Conservation (phyloP, 78 protist species). For the Dictyostelium firmibasis region DNA sequence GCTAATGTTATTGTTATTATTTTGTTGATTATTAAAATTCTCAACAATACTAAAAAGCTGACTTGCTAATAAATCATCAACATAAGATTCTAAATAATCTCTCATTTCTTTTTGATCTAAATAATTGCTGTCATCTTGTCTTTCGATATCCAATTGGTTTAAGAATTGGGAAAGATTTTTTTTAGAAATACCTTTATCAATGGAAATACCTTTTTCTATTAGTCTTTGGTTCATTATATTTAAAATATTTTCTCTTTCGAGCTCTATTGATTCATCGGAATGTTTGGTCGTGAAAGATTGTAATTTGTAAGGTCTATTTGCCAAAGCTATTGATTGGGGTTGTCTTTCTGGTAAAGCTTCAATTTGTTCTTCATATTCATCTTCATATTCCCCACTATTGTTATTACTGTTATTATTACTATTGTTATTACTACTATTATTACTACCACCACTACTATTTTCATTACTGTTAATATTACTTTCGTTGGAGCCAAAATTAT, state of each 20-base stretch:
- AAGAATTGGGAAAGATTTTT: neutral
- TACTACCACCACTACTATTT: neutral
- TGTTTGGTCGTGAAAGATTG: neutral
- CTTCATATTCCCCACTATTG: neutral
- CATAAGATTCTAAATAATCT: neutral
- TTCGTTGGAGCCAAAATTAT: neutral
- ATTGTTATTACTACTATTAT: neutral
- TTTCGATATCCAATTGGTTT: constrained; percentile 24
- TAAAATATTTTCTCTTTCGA: neutral
- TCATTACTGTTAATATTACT: neutral
- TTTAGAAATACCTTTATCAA: constrained; percentile 4
- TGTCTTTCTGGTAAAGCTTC: neutral
- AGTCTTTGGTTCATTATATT: neutral
- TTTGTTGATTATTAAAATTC: neutral
- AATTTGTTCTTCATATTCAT: neutral
- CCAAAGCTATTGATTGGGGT: neutral
- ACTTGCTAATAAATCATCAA: constrained; percentile 9
- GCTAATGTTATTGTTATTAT: neutral
- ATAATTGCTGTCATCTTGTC: constrained; percentile 19
- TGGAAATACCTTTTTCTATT: constrained; percentile 3
- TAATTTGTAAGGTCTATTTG: constrained; percentile 46
- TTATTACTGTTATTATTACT: neutral
- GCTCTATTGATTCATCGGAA: neutral
- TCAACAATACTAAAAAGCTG: neutral
- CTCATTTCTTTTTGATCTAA: constrained; percentile 47